Conservation (phyloP, 1,284 basidiomycete genomes). For the Coniophora puteana region DNA sequence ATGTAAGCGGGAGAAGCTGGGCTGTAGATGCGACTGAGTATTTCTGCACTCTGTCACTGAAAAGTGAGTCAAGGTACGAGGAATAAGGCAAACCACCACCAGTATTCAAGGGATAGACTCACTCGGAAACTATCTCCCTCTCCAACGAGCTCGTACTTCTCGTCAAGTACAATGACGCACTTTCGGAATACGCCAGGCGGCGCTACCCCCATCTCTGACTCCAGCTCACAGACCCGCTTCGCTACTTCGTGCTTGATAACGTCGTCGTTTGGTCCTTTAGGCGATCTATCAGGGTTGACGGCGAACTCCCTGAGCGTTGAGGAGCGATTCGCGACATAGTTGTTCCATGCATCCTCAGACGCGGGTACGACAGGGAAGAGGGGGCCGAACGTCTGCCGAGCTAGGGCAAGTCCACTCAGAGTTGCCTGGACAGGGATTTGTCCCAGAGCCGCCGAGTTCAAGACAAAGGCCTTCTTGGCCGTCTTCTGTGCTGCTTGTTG, state of each 20-base stretch:
- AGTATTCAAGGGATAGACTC: no score
- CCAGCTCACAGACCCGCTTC: conserved; percentile 8
- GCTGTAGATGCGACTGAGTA: conserved; percentile 9
- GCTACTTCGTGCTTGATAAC: neutral
- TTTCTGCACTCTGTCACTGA: conserved; percentile 3
- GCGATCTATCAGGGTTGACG: no score
- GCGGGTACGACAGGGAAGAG: conserved; percentile 8
- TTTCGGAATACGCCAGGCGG: conserved; percentile 7
- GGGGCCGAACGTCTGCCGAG: conserved; percentile 11
- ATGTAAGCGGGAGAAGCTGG: conserved; percentile 10
- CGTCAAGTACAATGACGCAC: conserved; percentile 10
- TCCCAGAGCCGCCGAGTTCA: no score
- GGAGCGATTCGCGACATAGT: conserved; percentile 11
- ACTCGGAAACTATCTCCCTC: conserved; percentile 8
- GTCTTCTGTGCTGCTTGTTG: no score
- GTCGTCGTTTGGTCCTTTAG: no score
- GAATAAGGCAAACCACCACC: no score
- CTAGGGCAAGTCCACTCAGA: conserved; percentile 11
- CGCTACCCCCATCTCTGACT: conserved; percentile 5
- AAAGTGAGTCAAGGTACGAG: no score
- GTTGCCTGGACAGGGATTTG: no score
- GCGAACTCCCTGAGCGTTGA: neutral
- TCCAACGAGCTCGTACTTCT: neutral
- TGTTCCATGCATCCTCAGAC: conserved; percentile 5
- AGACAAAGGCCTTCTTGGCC: no score